Evolutionary conservation across 768 basidiomycete genomes (phyloP).

Genomic region (Calocybe indica): DNA sequence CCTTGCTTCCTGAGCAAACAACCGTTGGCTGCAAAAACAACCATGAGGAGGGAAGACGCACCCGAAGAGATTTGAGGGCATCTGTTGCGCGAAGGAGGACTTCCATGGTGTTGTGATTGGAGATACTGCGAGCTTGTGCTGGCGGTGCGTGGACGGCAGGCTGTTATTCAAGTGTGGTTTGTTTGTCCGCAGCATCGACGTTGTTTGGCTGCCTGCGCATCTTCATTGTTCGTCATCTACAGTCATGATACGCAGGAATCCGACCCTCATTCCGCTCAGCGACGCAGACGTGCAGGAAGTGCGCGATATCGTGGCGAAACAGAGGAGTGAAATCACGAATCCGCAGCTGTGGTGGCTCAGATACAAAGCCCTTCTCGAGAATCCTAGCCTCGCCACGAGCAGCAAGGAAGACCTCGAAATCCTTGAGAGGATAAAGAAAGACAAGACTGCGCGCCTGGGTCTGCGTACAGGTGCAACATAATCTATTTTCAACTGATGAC

Average conservation of each 20-base stretch:
- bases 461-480: slow-evolving; percentile 14
- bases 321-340: slow-evolving; percentile 34
- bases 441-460: slow-evolving; percentile 21
- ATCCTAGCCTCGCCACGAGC: slow-evolving; percentile 15
- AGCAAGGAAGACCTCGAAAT: slow-evolving; percentile 24
- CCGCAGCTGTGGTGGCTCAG: slow-evolving; percentile 36
- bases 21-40: background rate
- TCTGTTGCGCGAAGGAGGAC: slow-evolving; percentile 59
- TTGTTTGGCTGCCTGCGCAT: slow-evolving; percentile 13
- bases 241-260: slow-evolving; percentile 68
- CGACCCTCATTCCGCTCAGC: slow-evolving; percentile 71
- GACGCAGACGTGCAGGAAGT: slow-evolving; percentile 79
- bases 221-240: slow-evolving; percentile 3
- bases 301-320: slow-evolving; percentile 50
- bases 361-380: slow-evolving; percentile 42
- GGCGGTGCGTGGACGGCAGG: slow-evolving; percentile 7
- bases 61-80: slow-evolving; percentile 63
- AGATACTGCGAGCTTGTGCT: slow-evolving; percentile 7
- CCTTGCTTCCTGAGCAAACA: slow-evolving; percentile 60
- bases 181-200: slow-evolving; percentile 11
- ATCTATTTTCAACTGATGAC: background rate
- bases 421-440: slow-evolving; percentile 23
- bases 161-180: slow-evolving; percentile 6
- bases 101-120: slow-evolving; percentile 46
- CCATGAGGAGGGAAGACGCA: slow-evolving; percentile 24